These are phyloP conservation scores for Turnera subulata DNA, from an alignment of 345 rosid genomes.

Conservation along the genomic window DNA sequence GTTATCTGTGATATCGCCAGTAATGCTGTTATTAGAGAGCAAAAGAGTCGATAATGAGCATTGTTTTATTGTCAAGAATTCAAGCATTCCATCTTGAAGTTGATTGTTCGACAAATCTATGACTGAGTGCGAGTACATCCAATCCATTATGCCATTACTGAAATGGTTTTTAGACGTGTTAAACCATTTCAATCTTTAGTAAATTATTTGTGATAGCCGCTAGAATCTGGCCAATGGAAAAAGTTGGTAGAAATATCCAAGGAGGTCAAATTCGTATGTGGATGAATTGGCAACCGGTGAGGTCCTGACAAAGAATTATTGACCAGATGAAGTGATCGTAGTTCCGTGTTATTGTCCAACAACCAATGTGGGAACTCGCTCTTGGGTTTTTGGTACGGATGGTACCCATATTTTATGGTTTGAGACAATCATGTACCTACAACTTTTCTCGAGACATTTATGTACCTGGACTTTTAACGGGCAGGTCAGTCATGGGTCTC, in stretches of 20 bases:
- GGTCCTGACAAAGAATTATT: slow-evolving; percentile 1
- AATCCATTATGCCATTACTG: slow-evolving; percentile 10
- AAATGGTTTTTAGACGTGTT: slow-evolving; percentile 11
- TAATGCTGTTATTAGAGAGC: neutral
- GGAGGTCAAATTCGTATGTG: neutral
- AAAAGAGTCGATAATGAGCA: neutral
- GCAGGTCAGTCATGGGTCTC: no score
- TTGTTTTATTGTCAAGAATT: no score
- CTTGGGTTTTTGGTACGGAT: no score
- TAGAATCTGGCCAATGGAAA: slow-evolving; percentile 12
- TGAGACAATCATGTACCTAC: no score
- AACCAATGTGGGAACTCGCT: slow-evolving; percentile 26
- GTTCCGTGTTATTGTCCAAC: slow-evolving; percentile 19
- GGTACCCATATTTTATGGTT: no score
- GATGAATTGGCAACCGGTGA: neutral
- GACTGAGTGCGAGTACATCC: neutral
- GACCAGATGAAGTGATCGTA: neutral
- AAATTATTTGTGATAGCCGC: neutral
- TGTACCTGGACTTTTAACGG: no score
- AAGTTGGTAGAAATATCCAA: slow-evolving; percentile 11
- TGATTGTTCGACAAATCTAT: no score
- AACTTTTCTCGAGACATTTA: no score
- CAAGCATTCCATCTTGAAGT: no score
- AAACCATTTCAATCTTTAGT: neutral
- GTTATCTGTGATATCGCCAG: neutral